Percentiles rank a stretch among this genome's conserved stretches.
Conservation (phyloP, 176 grass and related monocot species). For the Saccharum spontaneum region DNA sequence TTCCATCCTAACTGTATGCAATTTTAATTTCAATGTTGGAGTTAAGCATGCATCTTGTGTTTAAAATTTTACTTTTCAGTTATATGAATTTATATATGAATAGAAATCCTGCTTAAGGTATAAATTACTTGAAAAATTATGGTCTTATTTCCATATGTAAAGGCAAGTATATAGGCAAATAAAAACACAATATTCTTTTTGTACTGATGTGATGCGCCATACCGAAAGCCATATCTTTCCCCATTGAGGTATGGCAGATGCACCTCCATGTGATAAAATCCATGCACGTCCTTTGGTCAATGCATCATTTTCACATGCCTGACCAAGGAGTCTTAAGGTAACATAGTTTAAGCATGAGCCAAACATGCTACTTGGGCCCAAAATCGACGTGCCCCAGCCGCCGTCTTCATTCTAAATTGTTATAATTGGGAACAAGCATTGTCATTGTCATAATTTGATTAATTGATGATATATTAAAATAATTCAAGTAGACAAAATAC, state of each 20-base stretch:
- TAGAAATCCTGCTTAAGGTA: too few relatives aligned
- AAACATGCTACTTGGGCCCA: too few relatives aligned
- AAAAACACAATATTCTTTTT: neutral
- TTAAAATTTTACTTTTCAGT: neutral
- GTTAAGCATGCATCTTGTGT: neutral
- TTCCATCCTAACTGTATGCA: too few relatives aligned
- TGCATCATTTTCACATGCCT: too few relatives aligned
- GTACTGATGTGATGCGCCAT: neutral
- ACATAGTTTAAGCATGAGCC: too few relatives aligned
- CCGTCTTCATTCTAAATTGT: slow-evolving; percentile 37
- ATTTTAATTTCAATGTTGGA: neutral
- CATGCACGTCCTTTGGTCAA: neutral
- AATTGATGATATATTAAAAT: neutral
- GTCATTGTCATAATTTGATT: neutral
- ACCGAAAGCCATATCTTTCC: neutral
- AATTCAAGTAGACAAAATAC: neutral
- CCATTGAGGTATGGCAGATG: slow-evolving; percentile 31
- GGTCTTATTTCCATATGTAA: too few relatives aligned
- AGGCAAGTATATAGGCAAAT: neutral
- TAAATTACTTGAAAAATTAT: too few relatives aligned
- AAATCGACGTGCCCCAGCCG: slow-evolving; percentile 20
- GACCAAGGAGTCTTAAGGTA: too few relatives aligned
- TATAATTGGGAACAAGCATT: neutral
- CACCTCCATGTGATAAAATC: slow-evolving; percentile 29
- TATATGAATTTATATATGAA: too few relatives aligned